Evolutionary conservation across 2,329 filamentous ascomycete species (phyloP).

Genomic region (Sclerotinia spermophila): DNA sequence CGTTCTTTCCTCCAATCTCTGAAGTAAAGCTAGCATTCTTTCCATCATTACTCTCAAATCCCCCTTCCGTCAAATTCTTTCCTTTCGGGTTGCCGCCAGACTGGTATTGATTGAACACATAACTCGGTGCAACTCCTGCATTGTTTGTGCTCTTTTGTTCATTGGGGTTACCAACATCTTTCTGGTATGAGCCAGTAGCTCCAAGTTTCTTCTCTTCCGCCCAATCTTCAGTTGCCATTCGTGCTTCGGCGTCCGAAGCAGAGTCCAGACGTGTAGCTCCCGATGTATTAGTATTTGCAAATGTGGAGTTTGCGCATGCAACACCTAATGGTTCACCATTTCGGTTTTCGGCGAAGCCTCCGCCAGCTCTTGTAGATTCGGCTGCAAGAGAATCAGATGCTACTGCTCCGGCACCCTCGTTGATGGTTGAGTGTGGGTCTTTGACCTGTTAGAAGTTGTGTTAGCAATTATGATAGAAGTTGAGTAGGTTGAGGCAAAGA

Average conservation of each 20-base stretch:
- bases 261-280: constrained; percentile 49
- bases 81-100: constrained; percentile 30
- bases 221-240: constrained; percentile 27
- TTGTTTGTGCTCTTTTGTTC: constrained; percentile 15
- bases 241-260: constrained; percentile 31
- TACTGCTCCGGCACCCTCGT: constrained; percentile 62
- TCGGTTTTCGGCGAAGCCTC: constrained; percentile 59
- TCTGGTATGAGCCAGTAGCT: constrained; percentile 20
- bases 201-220: constrained; percentile 29
- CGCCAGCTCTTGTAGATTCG: constrained; percentile 60
- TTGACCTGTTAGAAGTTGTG: constrained; percentile 42
- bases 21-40: constrained; percentile 37
- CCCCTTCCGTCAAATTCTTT: constrained; percentile 34
- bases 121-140: constrained; percentile 30
- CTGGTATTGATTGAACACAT: constrained; percentile 30
- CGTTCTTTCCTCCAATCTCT: constrained; percentile 47
- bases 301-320: constrained; percentile 49
- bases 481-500: not conserved
- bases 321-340: constrained; percentile 49
- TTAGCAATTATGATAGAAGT: constrained; percentile 33
- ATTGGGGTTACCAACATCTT: constrained; percentile 18
- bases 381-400: constrained; percentile 70
- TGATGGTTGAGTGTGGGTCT: constrained; percentile 45
- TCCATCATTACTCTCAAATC: constrained; percentile 29
- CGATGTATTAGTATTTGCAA: constrained; percentile 54